Base-by-base conservation (phyloP, 2,329 filamentous ascomycete genomes). In the Fusarium succisae region DNA sequence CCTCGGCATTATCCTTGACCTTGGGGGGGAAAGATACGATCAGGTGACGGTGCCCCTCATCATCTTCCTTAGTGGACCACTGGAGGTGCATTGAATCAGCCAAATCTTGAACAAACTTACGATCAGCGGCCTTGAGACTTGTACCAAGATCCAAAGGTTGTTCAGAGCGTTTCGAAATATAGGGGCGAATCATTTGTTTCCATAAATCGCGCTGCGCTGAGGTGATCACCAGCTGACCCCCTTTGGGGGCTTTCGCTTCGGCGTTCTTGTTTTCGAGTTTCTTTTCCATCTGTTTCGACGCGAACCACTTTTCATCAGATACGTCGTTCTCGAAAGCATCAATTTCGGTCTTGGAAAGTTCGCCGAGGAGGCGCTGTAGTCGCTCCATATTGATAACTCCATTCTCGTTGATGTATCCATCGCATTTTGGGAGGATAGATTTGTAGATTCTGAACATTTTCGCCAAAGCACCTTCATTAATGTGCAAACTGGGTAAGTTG, bases 401-500 rank as follows among this genome's bases (percentile, higher is more conserved):
- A 63, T 93, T 91, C 81, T 99, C 95, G 83, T 99, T 99, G 83
- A 99, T 96, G 82, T 98, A 99, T 10, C 96, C 96, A 64, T 94
- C 93, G 78, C 94, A 92, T 80, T 92, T 91, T 13, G 95, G 95
- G 68, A 99, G 86, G 43, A 98, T 91, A 54, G 92, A 89, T 83
- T 98, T 98, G 87, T 99, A 99, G 69, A 98, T 91, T 80, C 93
- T 93, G 83, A 99, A 99, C 96, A 99, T 99, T 80, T 96, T 92
- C 30, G 96, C 94, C 82, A 99, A 86, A 28, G 97, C 96, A 74
- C 96, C 97, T 83, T 99, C 97, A 83, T 99, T 99, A 84, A 99
- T 99, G 83, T 99, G 96, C 74, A 99, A 85, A 80, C 97, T 94
- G 10, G 97, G 97, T 66, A 99, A 87, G 83, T 99, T 98, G 7